Evolutionary conservation across 345 rosid species (phyloP).

Genomic region (Cardamine chenopodiifolia): DNA sequence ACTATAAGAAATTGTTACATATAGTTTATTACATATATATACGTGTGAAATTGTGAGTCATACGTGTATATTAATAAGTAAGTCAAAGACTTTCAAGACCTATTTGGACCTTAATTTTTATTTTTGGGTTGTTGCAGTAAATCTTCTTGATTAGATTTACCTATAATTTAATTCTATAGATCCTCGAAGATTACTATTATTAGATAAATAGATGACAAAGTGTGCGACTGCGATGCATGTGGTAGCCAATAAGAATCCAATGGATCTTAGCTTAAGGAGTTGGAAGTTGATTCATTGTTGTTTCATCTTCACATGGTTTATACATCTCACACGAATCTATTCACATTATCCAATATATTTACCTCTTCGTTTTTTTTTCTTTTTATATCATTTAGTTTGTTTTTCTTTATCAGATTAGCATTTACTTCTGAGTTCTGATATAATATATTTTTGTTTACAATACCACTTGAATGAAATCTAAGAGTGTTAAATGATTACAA

Average conservation of each 20-base stretch:
- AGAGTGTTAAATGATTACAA: not conserved
- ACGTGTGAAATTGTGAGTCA: constrained; percentile 11
- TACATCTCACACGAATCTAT: constrained; percentile 36
- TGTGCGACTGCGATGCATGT: constrained; percentile 33
- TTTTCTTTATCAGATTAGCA: constrained; percentile 13
- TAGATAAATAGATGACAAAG: constrained; percentile 14
- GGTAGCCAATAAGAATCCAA: constrained; percentile 37
- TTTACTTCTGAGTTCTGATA: constrained; percentile 13
- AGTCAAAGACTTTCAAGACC: constrained; percentile 31
- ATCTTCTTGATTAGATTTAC: constrained; percentile 18
- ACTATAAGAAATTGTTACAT: not conserved
- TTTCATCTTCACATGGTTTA: constrained; percentile 41
- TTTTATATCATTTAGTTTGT: not conserved
- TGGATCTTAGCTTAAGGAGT: constrained; percentile 12
- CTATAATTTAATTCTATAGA: not conserved
- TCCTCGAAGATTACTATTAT: not conserved
- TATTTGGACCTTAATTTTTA: constrained; percentile 26
- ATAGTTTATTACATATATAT: not conserved
- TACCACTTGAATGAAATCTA: not conserved
- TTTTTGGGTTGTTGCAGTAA: not conserved
- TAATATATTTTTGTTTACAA: too few species aligned
- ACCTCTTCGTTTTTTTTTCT: not conserved
- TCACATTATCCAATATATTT: constrained; percentile 42
- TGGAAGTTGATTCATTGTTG: constrained; percentile 30
- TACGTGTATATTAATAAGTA: not conserved